Base-by-base conservation (phyloP, 1,139 yeast genomes). In the Geotrichum fermentans region DNA sequence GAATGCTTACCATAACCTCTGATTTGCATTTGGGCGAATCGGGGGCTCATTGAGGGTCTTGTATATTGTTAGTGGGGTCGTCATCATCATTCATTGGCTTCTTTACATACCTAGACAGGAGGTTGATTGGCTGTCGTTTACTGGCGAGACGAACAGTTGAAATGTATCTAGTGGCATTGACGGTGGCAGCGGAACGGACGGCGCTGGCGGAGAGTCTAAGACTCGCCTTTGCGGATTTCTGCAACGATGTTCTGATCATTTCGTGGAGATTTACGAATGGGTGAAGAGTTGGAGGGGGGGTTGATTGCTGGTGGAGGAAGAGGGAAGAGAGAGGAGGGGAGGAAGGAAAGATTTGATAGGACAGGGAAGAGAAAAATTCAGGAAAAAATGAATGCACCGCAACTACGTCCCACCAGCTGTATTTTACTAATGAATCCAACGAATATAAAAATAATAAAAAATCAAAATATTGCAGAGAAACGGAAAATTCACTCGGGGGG, bases 211-310 rank as follows among this genome's bases (percentile, higher is more conserved):
- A 30, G 16, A 46, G 36, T 20, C 53, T 26, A 24, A 36, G 28
- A 40, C 50, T 24, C 38, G 44, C 14, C 38, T 41, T 46, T 21
- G 40, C 34, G n/a, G 44, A 40, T 37, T 44, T 43, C 44, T 21
- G 50, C 29, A 37, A 38, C 8, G 47, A 28, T 14, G 45, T 47
- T 43, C 53, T 44, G 34, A 50, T 48, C 53, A 50, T 50, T 20
- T 28, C 39, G 17, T n/a, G 8, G 28, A 14, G 30, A 24, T 10
- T 16, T 14, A 26, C 38, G 39, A 16, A 7, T 7, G 8, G 13
- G 8, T 17, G 26, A 33, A n/a, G 32, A 33, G 16, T 24, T 20
- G 14, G 24, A 20, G 26, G 41, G 22, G 18, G 32, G 14, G 24
- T 6, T 24, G 28, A 10, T 24, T 24, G 28, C 10, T 6, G 28